Conservation (phyloP, 805 yeast species). For the Kodamaea kaohsiungensis region DNA sequence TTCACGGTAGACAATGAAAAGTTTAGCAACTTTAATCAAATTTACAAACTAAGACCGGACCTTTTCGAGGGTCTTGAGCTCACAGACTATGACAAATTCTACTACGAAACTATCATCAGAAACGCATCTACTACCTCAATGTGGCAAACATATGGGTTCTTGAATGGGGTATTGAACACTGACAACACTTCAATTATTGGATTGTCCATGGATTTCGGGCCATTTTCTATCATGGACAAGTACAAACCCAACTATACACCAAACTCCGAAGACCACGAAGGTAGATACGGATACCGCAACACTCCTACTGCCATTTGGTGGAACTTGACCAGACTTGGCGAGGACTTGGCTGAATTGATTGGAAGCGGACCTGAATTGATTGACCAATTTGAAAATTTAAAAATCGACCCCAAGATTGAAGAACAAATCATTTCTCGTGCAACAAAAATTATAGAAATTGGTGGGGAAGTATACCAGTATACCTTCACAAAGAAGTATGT, state of each 20-base stretch:
- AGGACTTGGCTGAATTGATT: constrained; percentile 74
- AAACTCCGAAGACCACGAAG: constrained; percentile 77
- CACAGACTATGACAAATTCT: constrained; percentile 70
- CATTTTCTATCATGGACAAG: constrained; percentile 86
- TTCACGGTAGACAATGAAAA: constrained; percentile 40
- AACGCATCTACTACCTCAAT: constrained; percentile 78
- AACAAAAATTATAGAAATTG: constrained; percentile 58
- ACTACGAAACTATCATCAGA: constrained; percentile 64
- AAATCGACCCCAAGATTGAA: constrained; percentile 50
- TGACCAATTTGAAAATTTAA: constrained; percentile 41
- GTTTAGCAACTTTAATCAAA: constrained; percentile 29
- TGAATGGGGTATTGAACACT: constrained; percentile 93
- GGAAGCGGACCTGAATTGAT: constrained; percentile 66
- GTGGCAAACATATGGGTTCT: constrained; percentile 90
- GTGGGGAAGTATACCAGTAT: constrained; percentile 65
- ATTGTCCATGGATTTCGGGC: constrained; percentile 89
- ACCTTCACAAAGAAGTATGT: constrained; percentile 61
- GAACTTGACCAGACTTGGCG: constrained; percentile 85
- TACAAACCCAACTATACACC: constrained; percentile 84
- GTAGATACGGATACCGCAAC: constrained; percentile 77
- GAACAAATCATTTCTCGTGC: constrained; percentile 60
- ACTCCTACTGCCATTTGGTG: constrained; percentile 91
- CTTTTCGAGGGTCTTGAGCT: constrained; percentile 27
- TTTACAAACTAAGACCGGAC: constrained; percentile 20
- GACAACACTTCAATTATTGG: constrained; percentile 93